Conservation (phyloP, 306 rosid genomes). For the Prunus davidiana region DNA sequence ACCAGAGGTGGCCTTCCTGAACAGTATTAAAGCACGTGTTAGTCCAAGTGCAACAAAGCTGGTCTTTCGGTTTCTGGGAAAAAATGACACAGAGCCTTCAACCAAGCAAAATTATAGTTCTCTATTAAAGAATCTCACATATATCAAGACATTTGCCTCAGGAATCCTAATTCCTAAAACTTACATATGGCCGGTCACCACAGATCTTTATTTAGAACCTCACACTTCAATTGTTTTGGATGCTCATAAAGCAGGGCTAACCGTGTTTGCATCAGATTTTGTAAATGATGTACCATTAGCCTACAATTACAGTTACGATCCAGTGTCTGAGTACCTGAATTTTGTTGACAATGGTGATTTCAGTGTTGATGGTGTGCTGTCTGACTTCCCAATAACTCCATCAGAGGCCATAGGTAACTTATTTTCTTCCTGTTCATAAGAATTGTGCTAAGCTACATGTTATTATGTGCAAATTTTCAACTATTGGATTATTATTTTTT, state of each 20-base stretch:
- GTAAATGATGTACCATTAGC: conserved; percentile 51
- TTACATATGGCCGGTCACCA: conserved; percentile 71
- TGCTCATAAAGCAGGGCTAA: conserved; percentile 73
- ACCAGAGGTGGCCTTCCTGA: conserved; percentile 77
- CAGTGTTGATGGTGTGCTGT: conserved; percentile 78
- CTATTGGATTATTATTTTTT: neutral
- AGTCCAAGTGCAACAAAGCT: conserved; percentile 60
- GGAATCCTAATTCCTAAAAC: conserved; percentile 82
- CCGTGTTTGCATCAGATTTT: conserved; percentile 72
- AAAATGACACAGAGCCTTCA: conserved; percentile 50
- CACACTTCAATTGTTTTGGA: conserved; percentile 70
- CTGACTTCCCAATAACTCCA: conserved; percentile 82
- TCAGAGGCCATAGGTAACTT: conserved; percentile 63
- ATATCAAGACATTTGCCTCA: conserved; percentile 79
- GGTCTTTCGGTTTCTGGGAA: conserved; percentile 53
- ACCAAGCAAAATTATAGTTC: conserved; percentile 72
- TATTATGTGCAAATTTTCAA: neutral
- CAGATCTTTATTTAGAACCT: conserved; percentile 43
- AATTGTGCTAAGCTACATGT: neutral
- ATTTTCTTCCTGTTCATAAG: conserved; percentile 5
- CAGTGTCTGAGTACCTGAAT: conserved; percentile 61
- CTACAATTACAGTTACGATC: conserved; percentile 82
- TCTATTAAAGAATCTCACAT: conserved; percentile 61
- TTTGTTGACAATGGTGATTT: conserved; percentile 67
- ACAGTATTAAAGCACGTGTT: conserved; percentile 51